phyloP scores from a whole-genome alignment of 352 stramenopile species.

The Globisporangium abappressorium region DNA sequence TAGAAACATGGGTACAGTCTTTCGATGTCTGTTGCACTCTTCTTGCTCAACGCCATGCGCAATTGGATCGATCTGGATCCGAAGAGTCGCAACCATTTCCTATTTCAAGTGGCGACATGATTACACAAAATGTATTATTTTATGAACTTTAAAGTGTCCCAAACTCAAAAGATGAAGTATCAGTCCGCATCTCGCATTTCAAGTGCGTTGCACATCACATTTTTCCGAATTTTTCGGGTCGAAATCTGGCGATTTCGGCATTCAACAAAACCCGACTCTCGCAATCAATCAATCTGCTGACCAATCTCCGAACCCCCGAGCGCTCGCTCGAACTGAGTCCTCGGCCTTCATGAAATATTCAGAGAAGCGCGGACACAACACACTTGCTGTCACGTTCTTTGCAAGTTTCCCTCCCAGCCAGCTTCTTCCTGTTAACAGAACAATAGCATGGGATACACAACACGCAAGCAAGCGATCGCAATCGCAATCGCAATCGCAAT shows the following conservation, averaged over 20 bases:
- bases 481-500: neutral
- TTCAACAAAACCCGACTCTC: neutral
- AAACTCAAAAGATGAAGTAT: neutral
- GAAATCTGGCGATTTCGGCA: slow-evolving; percentile 1
- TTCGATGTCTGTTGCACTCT: neutral
- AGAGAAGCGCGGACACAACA: neutral
- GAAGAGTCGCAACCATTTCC: neutral
- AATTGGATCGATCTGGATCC: neutral
- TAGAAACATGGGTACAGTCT: slow-evolving; percentile 1
- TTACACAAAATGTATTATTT: neutral
- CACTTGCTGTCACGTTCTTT: neutral
- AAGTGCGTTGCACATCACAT: neutral
- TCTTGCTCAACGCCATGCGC: neutral
- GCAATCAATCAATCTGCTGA: neutral
- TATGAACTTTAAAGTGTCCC: neutral
- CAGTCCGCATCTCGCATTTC: neutral
- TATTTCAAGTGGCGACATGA: neutral
- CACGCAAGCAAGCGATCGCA: neutral
- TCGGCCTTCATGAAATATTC: neutral
- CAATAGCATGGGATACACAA: neutral
- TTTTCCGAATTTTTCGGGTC: neutral
- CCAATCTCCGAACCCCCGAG: neutral
- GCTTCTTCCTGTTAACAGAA: neutral
- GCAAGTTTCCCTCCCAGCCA: neutral
- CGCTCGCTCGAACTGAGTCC: neutral